Evolutionary conservation across 2,329 filamentous ascomycete species (phyloP).

Genomic region (Aspergillus viridinutans): DNA sequence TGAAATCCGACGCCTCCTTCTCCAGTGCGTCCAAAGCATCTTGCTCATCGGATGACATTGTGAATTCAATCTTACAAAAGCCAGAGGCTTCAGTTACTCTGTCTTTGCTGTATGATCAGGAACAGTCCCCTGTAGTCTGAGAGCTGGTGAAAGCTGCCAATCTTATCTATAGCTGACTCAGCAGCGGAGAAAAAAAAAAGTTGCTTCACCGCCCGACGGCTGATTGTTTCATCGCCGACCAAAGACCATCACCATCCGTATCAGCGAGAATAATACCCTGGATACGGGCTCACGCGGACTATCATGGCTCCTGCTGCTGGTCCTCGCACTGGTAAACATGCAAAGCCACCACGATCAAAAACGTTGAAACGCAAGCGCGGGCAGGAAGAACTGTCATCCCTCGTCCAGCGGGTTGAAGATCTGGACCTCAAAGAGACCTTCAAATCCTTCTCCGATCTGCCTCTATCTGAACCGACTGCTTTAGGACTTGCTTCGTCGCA

Average conservation of each 20-base stretch:
- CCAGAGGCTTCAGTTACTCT: background rate
- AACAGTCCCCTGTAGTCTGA: background rate
- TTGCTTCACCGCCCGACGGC: constrained; percentile 19
- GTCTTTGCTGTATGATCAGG: background rate
- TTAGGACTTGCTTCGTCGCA: constrained; percentile 79
- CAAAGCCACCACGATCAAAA: constrained; percentile 25
- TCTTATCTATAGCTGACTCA: constrained; percentile 38
- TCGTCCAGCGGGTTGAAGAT: constrained; percentile 42
- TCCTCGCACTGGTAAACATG: constrained; percentile 24
- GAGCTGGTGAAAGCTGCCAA: constrained; percentile 8
- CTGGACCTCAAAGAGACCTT: constrained; percentile 47
- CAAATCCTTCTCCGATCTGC: constrained; percentile 75
- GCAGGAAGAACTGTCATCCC: constrained; percentile 40
- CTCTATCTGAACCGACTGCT: constrained; percentile 75
- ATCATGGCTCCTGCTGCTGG: constrained; percentile 32
- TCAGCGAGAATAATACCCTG: background rate
- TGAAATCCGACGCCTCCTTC: constrained; percentile 81
- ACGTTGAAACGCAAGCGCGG: constrained; percentile 46
- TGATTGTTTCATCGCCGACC: constrained; percentile 13
- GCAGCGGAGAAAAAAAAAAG: constrained; percentile 30
- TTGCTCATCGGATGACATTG: constrained; percentile 60
- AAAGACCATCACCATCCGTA: constrained; percentile 10
- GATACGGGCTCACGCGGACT: background rate
- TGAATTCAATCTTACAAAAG: background rate
- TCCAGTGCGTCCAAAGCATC: constrained; percentile 79